Evolutionary conservation across 139 green algal species (phyloP).

Genomic region (Microglena sp.): DNA sequence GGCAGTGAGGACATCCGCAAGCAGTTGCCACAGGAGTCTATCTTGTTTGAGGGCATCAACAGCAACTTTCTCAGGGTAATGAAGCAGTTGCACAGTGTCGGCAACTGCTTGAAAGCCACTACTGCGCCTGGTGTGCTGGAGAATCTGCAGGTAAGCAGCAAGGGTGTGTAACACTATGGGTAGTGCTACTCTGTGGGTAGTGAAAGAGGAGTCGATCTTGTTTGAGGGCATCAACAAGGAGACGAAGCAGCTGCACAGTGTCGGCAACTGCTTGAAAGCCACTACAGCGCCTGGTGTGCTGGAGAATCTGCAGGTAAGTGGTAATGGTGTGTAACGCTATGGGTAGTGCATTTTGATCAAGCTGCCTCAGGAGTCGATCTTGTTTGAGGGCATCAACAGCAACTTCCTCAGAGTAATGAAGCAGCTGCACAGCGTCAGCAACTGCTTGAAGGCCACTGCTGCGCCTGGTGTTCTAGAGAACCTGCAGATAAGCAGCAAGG

Average conservation of each 20-base stretch:
- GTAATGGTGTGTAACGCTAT: too few species aligned
- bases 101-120: slow-evolving; percentile 42
- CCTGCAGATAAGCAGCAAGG: slow-evolving; percentile 49
- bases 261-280: slow-evolving; percentile 35
- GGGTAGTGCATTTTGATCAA: too few species aligned
- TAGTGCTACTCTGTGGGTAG: slow-evolving; percentile 71
- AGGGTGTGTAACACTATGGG: too few species aligned
- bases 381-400: slow-evolving; percentile 64
- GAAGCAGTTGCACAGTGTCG: slow-evolving; percentile 27
- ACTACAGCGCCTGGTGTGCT: slow-evolving; percentile 46
- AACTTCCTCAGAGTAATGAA: slow-evolving; percentile 53
- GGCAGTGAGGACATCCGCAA: slow-evolving; percentile 81
- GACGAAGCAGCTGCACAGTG: slow-evolving; percentile 41
- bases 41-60: slow-evolving; percentile 63
- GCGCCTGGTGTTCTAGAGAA: slow-evolving; percentile 44
- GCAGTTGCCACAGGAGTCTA: slow-evolving; percentile 61
- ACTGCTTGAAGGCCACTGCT: slow-evolving; percentile 43
- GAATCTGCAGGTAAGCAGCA: slow-evolving; percentile 44
- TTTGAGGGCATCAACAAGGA: slow-evolving; percentile 58
- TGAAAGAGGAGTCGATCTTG: slow-evolving; percentile 62
- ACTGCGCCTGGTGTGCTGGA: slow-evolving; percentile 48
- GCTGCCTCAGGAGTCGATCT: slow-evolving; percentile 40
- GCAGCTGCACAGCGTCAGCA: slow-evolving; percentile 25
- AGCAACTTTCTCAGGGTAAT: slow-evolving; percentile 49
- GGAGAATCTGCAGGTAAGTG: slow-evolving; percentile 52